Evolutionary conservation across 169 alveolate genomes (phyloP).

Genomic region (Cryptosporidium ubiquitum): DNA sequence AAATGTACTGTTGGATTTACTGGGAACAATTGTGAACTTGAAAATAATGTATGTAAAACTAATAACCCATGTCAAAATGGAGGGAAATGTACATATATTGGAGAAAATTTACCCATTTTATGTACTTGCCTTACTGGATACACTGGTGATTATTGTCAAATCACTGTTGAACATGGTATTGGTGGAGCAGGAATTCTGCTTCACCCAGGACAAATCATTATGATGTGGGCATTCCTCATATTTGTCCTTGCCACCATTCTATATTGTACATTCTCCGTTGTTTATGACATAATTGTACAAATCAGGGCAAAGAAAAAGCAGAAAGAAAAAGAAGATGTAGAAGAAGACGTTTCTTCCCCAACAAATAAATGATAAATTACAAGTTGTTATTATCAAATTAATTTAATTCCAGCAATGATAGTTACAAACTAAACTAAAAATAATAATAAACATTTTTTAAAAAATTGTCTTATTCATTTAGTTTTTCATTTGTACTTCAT

Average conservation of each 20-base stretch:
- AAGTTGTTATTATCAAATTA: too few relatives aligned
- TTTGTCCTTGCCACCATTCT: constrained; percentile 28
- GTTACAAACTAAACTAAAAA: too few relatives aligned
- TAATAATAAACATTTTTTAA: too few relatives aligned
- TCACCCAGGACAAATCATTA: constrained; percentile 42
- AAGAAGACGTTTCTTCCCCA: neutral
- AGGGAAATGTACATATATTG: constrained; percentile 58
- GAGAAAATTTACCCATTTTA: constrained; percentile 37
- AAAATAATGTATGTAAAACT: constrained; percentile 45
- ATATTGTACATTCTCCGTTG: constrained; percentile 63
- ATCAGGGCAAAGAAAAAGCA: constrained; percentile 10
- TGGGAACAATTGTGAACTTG: constrained; percentile 53
- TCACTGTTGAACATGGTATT: constrained; percentile 31
- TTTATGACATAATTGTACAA: constrained; percentile 20
- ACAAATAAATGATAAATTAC: too few relatives aligned
- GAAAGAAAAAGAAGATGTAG: constrained; percentile 24
- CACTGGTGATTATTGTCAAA: constrained; percentile 57
- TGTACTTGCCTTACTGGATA: constrained; percentile 61
- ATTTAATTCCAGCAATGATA: too few relatives aligned
- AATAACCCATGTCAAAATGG: constrained; percentile 74
- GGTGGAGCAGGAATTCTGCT: constrained; percentile 66
- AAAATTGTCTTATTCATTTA: too few relatives aligned
- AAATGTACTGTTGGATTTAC: constrained; percentile 58
- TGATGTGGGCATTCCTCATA: constrained; percentile 52
- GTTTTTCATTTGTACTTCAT: too few relatives aligned